phyloP scores from a whole-genome alignment of 1,284 basidiomycete genomes.

The Xerocomus amazonicus region DNA sequence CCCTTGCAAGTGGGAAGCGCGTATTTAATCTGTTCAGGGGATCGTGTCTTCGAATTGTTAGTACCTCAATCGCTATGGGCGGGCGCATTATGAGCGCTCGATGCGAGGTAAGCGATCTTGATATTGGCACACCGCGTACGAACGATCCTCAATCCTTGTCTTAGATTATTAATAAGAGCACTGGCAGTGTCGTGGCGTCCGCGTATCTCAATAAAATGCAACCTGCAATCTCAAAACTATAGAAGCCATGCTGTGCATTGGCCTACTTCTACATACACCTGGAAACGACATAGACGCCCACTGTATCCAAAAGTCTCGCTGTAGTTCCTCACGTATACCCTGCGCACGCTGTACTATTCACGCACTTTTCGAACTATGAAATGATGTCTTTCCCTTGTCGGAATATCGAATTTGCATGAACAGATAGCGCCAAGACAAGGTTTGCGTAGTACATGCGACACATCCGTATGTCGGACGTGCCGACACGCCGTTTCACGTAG shows the following conservation, averaged over 20 bases:
- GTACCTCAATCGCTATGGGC: conserved; percentile 63
- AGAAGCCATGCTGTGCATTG: conserved; percentile 17
- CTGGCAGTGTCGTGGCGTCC: conserved; percentile 56
- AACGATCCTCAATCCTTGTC: conserved; percentile 6
- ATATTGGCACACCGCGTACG: conserved; percentile 23
- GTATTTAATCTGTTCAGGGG: conserved; percentile 40
- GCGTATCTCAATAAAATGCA: conserved; percentile 69
- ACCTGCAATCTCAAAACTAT: conserved; percentile 41
- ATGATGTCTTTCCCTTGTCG: conserved; percentile 10
- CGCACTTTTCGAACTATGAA: conserved; percentile 1
- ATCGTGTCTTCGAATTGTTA: conserved; percentile 52
- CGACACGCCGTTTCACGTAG: conserved; percentile 1
- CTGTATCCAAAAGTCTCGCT: conserved; percentile 18
- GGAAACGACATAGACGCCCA: conserved; percentile 17
- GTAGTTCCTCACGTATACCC: conserved; percentile 24
- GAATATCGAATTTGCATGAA: not conserved
- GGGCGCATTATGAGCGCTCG: conserved; percentile 62
- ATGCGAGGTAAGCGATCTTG: conserved; percentile 48
- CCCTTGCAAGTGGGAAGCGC: conserved; percentile 2
- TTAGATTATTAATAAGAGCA: conserved; percentile 54
- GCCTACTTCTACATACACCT: conserved; percentile 1
- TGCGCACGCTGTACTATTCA: conserved; percentile 22
- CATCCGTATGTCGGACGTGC: not conserved
- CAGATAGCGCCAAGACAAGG: not conserved
- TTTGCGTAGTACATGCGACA: not conserved